Percentiles rank a stretch among this genome's conserved stretches.
Evolutionary conservation across 176 grass and related monocot species (phyloP).

Genomic region (Poa annua): DNA sequence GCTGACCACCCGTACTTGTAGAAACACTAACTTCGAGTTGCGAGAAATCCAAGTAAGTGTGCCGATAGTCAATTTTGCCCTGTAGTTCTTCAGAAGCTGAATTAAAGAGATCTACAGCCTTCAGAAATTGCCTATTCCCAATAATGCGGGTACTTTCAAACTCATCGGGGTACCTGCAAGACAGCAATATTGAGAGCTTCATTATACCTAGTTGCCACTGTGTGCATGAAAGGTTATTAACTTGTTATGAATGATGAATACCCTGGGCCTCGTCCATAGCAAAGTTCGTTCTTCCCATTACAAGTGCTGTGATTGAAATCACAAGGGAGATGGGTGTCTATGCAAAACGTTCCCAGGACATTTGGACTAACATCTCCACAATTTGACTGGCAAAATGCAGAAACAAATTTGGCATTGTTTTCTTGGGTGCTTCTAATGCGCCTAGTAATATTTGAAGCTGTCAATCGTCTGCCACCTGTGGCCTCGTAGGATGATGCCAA

Average conservation of each 20-base stretch:
- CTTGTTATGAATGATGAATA: slow-evolving; percentile 43
- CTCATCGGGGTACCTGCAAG: slow-evolving; percentile 88
- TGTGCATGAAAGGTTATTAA: slow-evolving; percentile 4
- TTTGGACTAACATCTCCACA: slow-evolving; percentile 99
- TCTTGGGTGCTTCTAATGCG: slow-evolving; percentile 65
- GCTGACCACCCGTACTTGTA: slow-evolving; percentile 49
- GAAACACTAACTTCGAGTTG: slow-evolving; percentile 70
- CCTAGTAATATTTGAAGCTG: slow-evolving; percentile 59
- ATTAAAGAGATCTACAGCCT: slow-evolving; percentile 83
- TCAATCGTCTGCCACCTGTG: slow-evolving; percentile 72
- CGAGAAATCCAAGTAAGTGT: slow-evolving; percentile 90
- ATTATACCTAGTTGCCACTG: slow-evolving; percentile 2
- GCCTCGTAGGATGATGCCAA: slow-evolving; percentile 83
- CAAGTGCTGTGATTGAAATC: slow-evolving; percentile 99
- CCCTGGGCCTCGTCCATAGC: slow-evolving; percentile 94
- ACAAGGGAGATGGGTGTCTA: slow-evolving; percentile 87
- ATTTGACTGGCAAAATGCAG: slow-evolving; percentile 97
- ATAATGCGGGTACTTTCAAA: slow-evolving; percentile 96
- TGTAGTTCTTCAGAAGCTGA: slow-evolving; percentile 80
- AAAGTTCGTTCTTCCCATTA: slow-evolving; percentile 97
- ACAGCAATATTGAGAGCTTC: slow-evolving; percentile 29
- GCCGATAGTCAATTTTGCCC: slow-evolving; percentile 77
- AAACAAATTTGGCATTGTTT: slow-evolving; percentile 77
- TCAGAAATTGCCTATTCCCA: slow-evolving; percentile 81
- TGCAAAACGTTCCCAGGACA: slow-evolving; percentile 92